A percentile compares a stretch with the other conserved stretches of the same genome.
phyloP scores from a whole-genome alignment of 495 filamentous ascomycete genomes.

The Xylaria telfairii region DNA sequence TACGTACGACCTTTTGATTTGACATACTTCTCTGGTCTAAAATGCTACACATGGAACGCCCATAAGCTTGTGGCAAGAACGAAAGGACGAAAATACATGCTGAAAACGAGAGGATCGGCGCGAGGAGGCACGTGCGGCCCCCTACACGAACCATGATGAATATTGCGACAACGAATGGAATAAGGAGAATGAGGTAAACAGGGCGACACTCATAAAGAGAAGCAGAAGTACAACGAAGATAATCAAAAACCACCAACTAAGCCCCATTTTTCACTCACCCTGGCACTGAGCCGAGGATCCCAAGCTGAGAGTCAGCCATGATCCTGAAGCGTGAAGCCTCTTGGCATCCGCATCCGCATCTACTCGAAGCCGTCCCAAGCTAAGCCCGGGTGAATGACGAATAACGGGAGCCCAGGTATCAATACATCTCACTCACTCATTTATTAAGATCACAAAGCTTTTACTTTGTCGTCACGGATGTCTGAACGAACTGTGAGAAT shows the following conservation, averaged over 20 bases:
- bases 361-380: background rate
- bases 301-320: background rate
- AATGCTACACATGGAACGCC: slow-evolving; percentile 4
- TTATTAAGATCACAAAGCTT: background rate
- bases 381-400: background rate
- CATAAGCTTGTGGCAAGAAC: background rate
- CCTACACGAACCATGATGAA: slow-evolving; percentile 7
- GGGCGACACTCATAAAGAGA: background rate
- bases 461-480: background rate
- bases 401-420: background rate
- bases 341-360: slow-evolving; percentile 7
- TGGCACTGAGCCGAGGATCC: background rate
- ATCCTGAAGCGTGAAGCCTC: background rate
- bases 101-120: background rate
- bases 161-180: background rate
- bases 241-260: background rate
- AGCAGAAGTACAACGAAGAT: background rate
- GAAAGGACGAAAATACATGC: slow-evolving; percentile 4
- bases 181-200: background rate
- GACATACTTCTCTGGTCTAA: slow-evolving; percentile 13
- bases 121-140: background rate
- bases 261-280: background rate
- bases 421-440: background rate
- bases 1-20: background rate
- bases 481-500: background rate